Evolutionary conservation across 345 rosid species (phyloP).

Genomic region (Noccaea bulbosa): DNA sequence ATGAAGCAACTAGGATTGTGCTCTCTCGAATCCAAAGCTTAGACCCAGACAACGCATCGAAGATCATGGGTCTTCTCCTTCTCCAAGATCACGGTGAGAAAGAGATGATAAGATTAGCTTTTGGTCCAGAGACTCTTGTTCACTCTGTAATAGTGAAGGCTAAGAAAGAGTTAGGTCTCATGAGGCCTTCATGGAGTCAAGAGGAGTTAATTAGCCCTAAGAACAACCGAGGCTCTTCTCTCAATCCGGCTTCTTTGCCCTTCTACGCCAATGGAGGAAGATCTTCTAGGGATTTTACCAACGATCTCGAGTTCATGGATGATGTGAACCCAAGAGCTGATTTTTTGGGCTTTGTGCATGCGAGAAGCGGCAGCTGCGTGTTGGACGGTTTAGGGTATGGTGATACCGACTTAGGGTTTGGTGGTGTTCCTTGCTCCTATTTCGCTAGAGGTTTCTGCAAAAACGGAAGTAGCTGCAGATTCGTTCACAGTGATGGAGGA

Average conservation of each 20-base stretch:
- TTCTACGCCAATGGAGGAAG: slow-evolving; percentile 60
- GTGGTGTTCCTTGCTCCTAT: slow-evolving; percentile 89
- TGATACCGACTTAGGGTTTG: slow-evolving; percentile 67
- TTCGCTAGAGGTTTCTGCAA: slow-evolving; percentile 93
- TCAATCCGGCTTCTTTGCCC: slow-evolving; percentile 72
- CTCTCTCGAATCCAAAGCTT: slow-evolving; percentile 75
- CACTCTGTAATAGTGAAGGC: slow-evolving; percentile 73
- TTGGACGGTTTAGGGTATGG: slow-evolving; percentile 71
- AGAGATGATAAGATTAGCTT: slow-evolving; percentile 91
- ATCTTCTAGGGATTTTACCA: slow-evolving; percentile 51
- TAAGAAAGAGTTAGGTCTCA: slow-evolving; percentile 69
- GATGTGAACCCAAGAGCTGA: slow-evolving; percentile 51
- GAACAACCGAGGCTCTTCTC: slow-evolving; percentile 44
- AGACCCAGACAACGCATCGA: slow-evolving; percentile 91
- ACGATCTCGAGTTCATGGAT: slow-evolving; percentile 71
- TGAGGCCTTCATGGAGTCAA: slow-evolving; percentile 52
- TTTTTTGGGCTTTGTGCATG: slow-evolving; percentile 56
- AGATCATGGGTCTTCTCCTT: slow-evolving; percentile 90
- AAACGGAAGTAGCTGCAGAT: slow-evolving; percentile 84
- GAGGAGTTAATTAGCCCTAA: slow-evolving; percentile 61
- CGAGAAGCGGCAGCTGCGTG: slow-evolving; percentile 71
- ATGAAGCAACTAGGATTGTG: slow-evolving; percentile 90
- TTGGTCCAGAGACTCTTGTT: slow-evolving; percentile 80
- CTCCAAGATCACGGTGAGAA: slow-evolving; percentile 95
- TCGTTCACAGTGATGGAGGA: slow-evolving; percentile 61